A percentile compares a stretch with the other conserved stretches of the same genome.
Evolutionary conservation across 2,329 filamentous ascomycete genomes (phyloP).

Genomic region (Claviceps sp.): DNA sequence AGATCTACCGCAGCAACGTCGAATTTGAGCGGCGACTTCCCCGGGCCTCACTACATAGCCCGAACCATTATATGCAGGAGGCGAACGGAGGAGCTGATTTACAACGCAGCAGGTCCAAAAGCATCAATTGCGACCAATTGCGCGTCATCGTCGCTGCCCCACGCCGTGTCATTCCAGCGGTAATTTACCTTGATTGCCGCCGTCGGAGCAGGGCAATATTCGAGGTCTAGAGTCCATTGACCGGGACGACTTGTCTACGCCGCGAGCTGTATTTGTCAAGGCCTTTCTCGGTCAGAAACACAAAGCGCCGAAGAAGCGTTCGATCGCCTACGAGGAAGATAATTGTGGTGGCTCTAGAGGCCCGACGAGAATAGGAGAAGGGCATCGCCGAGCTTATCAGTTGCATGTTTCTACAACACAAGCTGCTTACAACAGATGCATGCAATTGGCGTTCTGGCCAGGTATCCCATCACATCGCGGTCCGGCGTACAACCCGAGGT

Average conservation of each 20-base stretch:
- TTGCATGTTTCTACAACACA: not conserved
- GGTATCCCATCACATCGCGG: not conserved
- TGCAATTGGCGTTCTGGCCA: not conserved
- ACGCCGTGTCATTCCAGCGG: not conserved
- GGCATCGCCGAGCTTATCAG: not conserved
- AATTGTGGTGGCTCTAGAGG: not conserved
- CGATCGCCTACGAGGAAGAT: not conserved
- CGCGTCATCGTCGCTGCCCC: not conserved
- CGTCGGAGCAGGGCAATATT: too few species aligned
- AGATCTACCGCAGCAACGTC: not conserved
- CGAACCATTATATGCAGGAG: not conserved
- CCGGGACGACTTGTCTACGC: not conserved
- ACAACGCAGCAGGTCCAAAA: not conserved
- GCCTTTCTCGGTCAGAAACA: not conserved
- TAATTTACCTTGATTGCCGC: not conserved
- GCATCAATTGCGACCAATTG: slow-evolving; percentile 1
- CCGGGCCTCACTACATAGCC: not conserved
- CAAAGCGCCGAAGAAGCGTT: not conserved
- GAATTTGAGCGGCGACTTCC: not conserved
- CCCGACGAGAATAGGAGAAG: not conserved
- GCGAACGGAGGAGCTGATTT: not conserved
- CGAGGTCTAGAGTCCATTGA: not conserved
- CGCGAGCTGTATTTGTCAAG: not conserved
- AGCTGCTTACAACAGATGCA: not conserved
- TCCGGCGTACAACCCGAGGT: not conserved